These are phyloP conservation scores for Speleostelium caveatum DNA, from an alignment of 78 protist genomes.

Conservation along the genomic window DNA sequence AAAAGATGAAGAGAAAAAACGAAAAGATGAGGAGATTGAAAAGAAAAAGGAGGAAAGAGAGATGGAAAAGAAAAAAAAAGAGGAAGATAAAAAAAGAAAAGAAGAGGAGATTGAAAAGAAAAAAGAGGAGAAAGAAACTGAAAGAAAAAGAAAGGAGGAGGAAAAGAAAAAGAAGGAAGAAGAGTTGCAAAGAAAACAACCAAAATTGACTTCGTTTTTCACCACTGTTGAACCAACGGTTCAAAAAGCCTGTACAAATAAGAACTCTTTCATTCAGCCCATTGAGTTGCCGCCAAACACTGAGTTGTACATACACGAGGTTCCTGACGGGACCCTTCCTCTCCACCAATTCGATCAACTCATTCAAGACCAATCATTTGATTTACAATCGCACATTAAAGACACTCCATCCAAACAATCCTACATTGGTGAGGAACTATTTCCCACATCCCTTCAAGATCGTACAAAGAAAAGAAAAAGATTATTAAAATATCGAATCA, in stretches of 20 bases:
- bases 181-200: slow-evolving; percentile 4
- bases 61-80: slow-evolving; percentile 15
- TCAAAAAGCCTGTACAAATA: not conserved
- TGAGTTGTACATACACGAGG: not conserved
- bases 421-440: not conserved
- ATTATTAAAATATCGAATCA: not conserved
- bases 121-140: not conserved
- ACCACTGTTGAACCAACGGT: slow-evolving; percentile 14
- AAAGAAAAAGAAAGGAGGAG: slow-evolving; percentile 4
- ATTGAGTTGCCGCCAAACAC: slow-evolving; percentile 56
- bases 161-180: slow-evolving; percentile 7
- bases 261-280: slow-evolving; percentile 46
- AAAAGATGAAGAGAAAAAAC: not conserved
- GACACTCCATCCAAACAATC: not conserved
- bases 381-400: not conserved
- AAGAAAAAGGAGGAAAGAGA: slow-evolving; percentile 3
- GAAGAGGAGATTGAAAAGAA: slow-evolving; percentile 25
- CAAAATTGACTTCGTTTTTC: slow-evolving; percentile 36
- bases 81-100: slow-evolving; percentile 16
- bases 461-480: not conserved
- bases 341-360: not conserved
- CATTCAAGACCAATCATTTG: not conserved
- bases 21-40: not conserved
- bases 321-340: not conserved
- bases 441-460: not conserved